Evolutionary conservation across 1,284 basidiomycete species (phyloP).

Genomic region (Pisolithus thermaeus): DNA sequence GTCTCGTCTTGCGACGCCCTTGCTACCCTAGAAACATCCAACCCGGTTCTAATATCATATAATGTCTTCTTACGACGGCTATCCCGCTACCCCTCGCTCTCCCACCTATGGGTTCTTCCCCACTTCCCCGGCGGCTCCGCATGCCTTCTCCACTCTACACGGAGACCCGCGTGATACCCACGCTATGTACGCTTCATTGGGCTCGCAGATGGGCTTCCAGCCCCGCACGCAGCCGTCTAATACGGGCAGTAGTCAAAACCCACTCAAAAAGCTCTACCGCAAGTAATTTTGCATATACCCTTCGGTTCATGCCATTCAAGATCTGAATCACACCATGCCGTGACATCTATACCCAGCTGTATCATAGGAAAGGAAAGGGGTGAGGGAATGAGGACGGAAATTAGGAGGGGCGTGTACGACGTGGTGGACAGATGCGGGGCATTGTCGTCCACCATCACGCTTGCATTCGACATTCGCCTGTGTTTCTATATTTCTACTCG

Average conservation of each 20-base stretch:
- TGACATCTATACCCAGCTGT: slow-evolving; percentile 13
- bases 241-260: slow-evolving; percentile 15
- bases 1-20: not conserved
- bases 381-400: not conserved
- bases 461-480: slow-evolving; percentile 21
- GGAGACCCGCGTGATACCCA: slow-evolving; percentile 63
- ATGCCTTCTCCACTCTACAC: slow-evolving; percentile 59
- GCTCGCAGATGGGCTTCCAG: slow-evolving; percentile 29
- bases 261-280: slow-evolving; percentile 27
- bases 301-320: not conserved
- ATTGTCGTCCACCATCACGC: slow-evolving; percentile 1
- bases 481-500: slow-evolving; percentile 14
- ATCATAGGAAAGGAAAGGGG: slow-evolving; percentile 18
- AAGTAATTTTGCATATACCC: slow-evolving; percentile 12
- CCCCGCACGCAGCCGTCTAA: slow-evolving; percentile 18
- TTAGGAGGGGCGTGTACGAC: not conserved
- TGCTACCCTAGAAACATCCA: slow-evolving; percentile 3
- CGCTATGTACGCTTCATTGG: slow-evolving; percentile 57
- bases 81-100: slow-evolving; percentile 35
- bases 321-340: slow-evolving; percentile 1
- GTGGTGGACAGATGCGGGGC: slow-evolving; percentile 5
- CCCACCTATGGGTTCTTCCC: slow-evolving; percentile 61
- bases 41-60: slow-evolving; percentile 13
- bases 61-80: slow-evolving; percentile 43
- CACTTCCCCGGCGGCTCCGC: slow-evolving; percentile 49